Conservation (phyloP, 163 green algal species). For the Prototheca cutis region DNA sequence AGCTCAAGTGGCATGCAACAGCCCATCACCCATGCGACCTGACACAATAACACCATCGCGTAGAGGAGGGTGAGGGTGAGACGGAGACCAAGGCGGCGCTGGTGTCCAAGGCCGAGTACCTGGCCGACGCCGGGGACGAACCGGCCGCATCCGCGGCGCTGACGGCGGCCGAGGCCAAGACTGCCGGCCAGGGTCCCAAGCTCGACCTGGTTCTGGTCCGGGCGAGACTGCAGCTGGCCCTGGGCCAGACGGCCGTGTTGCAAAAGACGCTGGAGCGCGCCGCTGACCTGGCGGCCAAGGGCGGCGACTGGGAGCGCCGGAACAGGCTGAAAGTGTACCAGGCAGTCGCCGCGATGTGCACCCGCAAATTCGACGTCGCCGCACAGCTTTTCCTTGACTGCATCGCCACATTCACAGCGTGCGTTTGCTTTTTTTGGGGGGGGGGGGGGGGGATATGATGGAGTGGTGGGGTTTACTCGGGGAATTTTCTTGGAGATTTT, state of each 20-base stretch:
- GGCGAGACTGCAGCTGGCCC: constrained; percentile 38
- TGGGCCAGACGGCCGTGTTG: neutral
- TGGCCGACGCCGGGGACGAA: constrained; percentile 62
- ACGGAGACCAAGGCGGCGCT: constrained; percentile 81
- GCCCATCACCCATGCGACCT: too few relatives aligned
- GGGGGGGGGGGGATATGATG: too few relatives aligned
- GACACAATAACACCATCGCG: too few relatives aligned
- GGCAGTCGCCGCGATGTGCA: constrained; percentile 73
- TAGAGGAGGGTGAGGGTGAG: constrained; percentile 75
- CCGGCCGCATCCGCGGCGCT: constrained; percentile 62
- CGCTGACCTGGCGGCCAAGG: neutral
- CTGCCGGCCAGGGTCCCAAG: constrained; percentile 77
- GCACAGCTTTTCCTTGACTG: constrained; percentile 86
- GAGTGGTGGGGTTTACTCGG: neutral
- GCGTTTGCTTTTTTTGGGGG: too few relatives aligned
- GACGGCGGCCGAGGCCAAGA: constrained; percentile 73
- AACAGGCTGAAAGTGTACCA: constrained; percentile 99
- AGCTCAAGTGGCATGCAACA: too few relatives aligned
- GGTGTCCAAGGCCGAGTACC: constrained; percentile 75
- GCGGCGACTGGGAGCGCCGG: constrained; percentile 93
- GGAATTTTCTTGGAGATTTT: neutral
- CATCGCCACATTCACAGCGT: constrained; percentile 92
- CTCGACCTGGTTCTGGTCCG: constrained; percentile 86
- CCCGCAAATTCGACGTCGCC: constrained; percentile 72
- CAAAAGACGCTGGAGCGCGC: neutral